phyloP scores from a whole-genome alignment of 192 early-diverging fungal species.

The Coemansia nantahalensis region DNA sequence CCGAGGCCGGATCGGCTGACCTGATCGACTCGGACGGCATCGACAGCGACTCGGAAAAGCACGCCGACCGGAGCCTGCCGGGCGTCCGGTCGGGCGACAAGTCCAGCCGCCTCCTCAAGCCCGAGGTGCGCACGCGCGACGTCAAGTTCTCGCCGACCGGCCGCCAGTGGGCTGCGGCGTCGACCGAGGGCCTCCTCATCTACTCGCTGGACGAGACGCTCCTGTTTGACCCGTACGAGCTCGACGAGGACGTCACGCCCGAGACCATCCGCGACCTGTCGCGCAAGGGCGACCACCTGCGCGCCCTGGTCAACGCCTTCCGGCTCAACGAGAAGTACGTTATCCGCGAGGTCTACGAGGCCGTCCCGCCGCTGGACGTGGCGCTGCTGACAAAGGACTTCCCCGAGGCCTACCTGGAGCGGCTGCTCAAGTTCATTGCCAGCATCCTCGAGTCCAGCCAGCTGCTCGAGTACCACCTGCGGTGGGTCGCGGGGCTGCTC shows the following conservation, averaged over 20 bases:
- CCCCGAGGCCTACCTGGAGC: conserved; percentile 83
- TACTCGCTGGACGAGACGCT: conserved; percentile 94
- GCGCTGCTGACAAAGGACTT: conserved; percentile 74
- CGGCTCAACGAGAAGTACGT: conserved; percentile 83
- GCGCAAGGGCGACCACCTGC: conserved; percentile 74
- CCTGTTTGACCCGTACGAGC: conserved; percentile 97
- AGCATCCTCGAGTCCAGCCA: conserved; percentile 75
- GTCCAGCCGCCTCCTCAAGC: conserved; percentile 70
- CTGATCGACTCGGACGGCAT: conserved; percentile 81
- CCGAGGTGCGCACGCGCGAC: conserved; percentile 78
- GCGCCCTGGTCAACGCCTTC: conserved; percentile 90
- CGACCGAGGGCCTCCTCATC: conserved; percentile 93
- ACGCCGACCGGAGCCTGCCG: conserved; percentile 73
- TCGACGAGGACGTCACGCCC: conserved; percentile 96
- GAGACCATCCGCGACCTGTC: conserved; percentile 76
- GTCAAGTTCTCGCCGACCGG: conserved; percentile 94
- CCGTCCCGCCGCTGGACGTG: conserved; percentile 74
- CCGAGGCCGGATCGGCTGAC: conserved; percentile 85
- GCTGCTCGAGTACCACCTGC: conserved; percentile 83
- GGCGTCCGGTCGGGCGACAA: conserved; percentile 86
- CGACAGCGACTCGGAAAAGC: conserved; percentile 79
- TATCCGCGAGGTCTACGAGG: conserved; percentile 75
- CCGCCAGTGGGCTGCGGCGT: conserved; percentile 91
- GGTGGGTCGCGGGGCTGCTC: conserved; percentile 77
- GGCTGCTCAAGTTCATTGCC: conserved; percentile 81